Base-by-base conservation (phyloP, 495 filamentous ascomycete genomes). In the Neurospora tetraspora region DNA sequence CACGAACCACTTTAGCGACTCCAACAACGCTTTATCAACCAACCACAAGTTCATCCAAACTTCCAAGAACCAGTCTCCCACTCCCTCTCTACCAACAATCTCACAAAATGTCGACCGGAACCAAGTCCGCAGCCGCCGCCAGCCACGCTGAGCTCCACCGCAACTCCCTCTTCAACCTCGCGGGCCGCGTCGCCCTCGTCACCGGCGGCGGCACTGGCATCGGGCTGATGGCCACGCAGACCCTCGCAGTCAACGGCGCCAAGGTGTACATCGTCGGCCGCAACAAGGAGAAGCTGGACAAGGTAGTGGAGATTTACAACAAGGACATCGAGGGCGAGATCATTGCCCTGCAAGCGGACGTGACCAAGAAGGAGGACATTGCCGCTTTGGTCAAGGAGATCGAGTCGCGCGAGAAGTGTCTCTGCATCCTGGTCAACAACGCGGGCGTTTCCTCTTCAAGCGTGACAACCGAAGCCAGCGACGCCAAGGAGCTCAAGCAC, bases 231-330 rank as follows among this genome's bases (percentile, higher is more conserved):
- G 92, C 92, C 73, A 90, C 92, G 0, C 89, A 94, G 76, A 91
- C 92, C 3, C 91, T 91, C 74, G 90, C 93, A 1, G 83, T 87
- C 36, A 94, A 94, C 79, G 92, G 93, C 45, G 92, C 93, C 20
- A 93, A 89, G 45, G 92, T 94, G 39, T 94, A 94, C 81, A 94
- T 96, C 73, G 91, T 91, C 9, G 93, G 91, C 5, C 90, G 92
- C 59, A 91, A 91, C 77, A 84, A 71, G 3, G 73, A 76, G 61
- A 79, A 80, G 73, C 78, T 81, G 27, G 73, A 78, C 38, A 72
- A 31, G 16, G 80, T 79, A 8, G 80, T 78, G 14, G 23, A 72
- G 14, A 76, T 76, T 14, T 82, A 85, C 74, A 80, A 81, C 69
- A 76, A 77, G 37, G 72, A 76, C 39, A 80, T 80, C 70, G 80